Evolutionary conservation across 2,329 filamentous ascomycete genomes (phyloP), one percentile per base, ranked within the genome.

Genomic region (Shiraia bambusicola): DNA sequence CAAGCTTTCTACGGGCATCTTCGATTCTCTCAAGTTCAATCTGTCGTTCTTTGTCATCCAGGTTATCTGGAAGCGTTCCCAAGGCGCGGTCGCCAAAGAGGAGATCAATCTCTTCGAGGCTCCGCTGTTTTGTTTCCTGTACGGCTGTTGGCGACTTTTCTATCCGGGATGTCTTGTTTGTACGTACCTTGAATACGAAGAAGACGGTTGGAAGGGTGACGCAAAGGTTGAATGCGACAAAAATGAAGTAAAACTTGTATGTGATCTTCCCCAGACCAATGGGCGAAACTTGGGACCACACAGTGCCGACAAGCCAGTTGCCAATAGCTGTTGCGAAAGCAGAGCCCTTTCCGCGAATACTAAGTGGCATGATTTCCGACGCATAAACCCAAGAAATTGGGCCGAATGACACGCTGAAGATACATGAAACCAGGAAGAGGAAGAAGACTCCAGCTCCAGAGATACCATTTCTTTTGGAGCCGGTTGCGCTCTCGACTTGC

Each of bases 401-500:
- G 3, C 62, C 65, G 31, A 66, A 69, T 0, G 60, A 63, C 16
- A 58, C 51, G 9, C 55, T 61, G 50, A 69, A 69, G 32, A 67
- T 65, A 43, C 56, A 62, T 5, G 65, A 63, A 2, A 70, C 67
- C n/a, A 59, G 45, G 59, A 85, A 86, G n/a, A 86, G 64, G 66
- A 86, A 85, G 52, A 82, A 81, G 13, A 86, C 80, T 10, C 79
- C 82, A 1, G 74, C 79, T 28, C 82, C 79, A 31, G 81, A 81
- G 28, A 81, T 63, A 36, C 71, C 67, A 50, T 74, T 43, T 28
- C 49, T 60, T 9, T 57, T 54, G 7, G 58, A 58, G 6, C 65
- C 61, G 0, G 62, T 65, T 10, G 65, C 65, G 22, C 34, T 34
- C 26, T 44, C 34, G 19, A 66, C 49, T 41, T 66, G 64, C 0